Conservation (phyloP, 805 yeast genomes). For the Alloascoidea hylecoeti region DNA sequence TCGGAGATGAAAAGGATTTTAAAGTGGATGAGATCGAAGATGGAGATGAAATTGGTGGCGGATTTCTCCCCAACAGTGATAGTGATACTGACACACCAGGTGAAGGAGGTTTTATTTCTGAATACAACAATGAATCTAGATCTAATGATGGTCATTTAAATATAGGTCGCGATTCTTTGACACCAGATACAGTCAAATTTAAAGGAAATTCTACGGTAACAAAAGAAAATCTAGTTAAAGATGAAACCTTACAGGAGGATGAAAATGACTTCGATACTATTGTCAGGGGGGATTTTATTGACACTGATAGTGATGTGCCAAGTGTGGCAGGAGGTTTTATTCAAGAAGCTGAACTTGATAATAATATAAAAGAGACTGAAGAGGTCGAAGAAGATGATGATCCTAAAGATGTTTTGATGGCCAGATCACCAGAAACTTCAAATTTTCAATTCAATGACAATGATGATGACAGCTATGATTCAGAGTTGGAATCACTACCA, state of each 20-base stretch:
- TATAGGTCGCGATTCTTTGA: slow-evolving; percentile 2
- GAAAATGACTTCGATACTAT: slow-evolving; percentile 13
- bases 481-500: too few species aligned
- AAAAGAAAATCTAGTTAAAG: background rate
- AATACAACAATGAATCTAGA: slow-evolving; percentile 6
- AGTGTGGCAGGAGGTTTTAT: slow-evolving; percentile 2
- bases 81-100: slow-evolving; percentile 8
- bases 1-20: slow-evolving; percentile 26
- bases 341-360: slow-evolving; percentile 3
- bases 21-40: slow-evolving; percentile 26
- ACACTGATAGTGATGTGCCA: slow-evolving; percentile 3
- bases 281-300: slow-evolving; percentile 8
- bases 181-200: background rate
- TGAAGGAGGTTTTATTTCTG: too few species aligned
- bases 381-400: slow-evolving; percentile 3
- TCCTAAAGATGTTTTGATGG: slow-evolving; percentile 4
- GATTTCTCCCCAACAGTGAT: slow-evolving; percentile 8
- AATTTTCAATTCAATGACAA: too few species aligned
- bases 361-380: background rate
- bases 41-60: slow-evolving; percentile 5
- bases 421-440: background rate
- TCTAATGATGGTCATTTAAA: slow-evolving; percentile 5
- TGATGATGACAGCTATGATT: slow-evolving; percentile 2
- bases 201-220: background rate
- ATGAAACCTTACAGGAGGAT: slow-evolving; percentile 5